Evolutionary conservation across 108 stramenopile genomes (phyloP).

Genomic region (Ochromonas danica): DNA sequence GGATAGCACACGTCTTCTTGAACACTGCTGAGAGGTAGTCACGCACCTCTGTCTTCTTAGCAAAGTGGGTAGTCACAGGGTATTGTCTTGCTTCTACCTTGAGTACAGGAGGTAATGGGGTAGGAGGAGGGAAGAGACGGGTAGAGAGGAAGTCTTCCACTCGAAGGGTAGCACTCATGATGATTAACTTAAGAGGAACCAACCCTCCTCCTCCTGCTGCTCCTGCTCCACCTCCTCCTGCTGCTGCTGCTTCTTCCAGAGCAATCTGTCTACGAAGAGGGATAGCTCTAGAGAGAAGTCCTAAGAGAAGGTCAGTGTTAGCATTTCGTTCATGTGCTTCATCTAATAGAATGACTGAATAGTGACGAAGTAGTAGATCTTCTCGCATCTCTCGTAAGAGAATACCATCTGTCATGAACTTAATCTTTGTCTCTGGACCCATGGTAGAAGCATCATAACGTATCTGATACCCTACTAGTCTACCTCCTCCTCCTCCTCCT

Average conservation of each 20-base stretch:
- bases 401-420: slow-evolving; percentile 99
- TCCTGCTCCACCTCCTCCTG: slow-evolving; percentile 49
- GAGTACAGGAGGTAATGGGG: slow-evolving; percentile 64
- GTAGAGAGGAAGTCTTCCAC: slow-evolving; percentile 82
- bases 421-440: slow-evolving; percentile 70
- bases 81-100: slow-evolving; percentile 82
- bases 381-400: slow-evolving; percentile 83
- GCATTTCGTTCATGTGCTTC: slow-evolving; percentile 90
- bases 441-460: slow-evolving; percentile 84
- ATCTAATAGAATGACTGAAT: slow-evolving; percentile 83
- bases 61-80: slow-evolving; percentile 94
- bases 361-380: slow-evolving; percentile 86
- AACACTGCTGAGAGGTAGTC: slow-evolving; percentile 69
- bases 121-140: slow-evolving; percentile 62
- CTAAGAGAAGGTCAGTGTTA: slow-evolving; percentile 91
- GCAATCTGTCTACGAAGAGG: slow-evolving; percentile 73
- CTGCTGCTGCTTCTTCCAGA: slow-evolving; percentile 51
- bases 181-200: slow-evolving; percentile 78
- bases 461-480: slow-evolving; percentile 81
- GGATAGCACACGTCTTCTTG: slow-evolving; percentile 79
- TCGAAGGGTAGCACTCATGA: slow-evolving; percentile 97
- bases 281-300: slow-evolving; percentile 66
- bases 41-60: slow-evolving; percentile 84
- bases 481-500: too few species aligned
- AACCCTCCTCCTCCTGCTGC: slow-evolving; percentile 33